A percentile compares a stretch with the other conserved stretches of the same genome.
Evolutionary conservation across 345 rosid genomes (phyloP).

Genomic region (Lumnitzera littorea): DNA sequence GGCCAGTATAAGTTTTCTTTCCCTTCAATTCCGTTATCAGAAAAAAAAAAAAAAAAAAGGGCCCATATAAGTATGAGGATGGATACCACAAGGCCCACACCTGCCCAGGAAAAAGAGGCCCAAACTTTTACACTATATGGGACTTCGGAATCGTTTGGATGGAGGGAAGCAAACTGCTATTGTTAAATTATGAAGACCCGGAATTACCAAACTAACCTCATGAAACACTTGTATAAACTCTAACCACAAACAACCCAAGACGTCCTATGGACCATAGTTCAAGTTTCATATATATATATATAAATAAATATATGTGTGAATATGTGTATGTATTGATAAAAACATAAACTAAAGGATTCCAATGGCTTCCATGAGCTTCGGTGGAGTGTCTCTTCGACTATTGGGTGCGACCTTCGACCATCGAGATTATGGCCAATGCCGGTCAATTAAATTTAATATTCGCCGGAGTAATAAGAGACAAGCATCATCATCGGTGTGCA

Average conservation of each 20-base stretch:
- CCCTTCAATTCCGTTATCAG: too few relatives aligned
- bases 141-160: too few relatives aligned
- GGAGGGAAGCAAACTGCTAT: too few relatives aligned
- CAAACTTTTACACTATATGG: too few relatives aligned
- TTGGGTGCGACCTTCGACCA: neutral
- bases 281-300: neutral
- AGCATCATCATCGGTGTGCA: conserved; percentile 1
- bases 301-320: too few relatives aligned
- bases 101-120: too few relatives aligned
- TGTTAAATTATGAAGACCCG: too few relatives aligned
- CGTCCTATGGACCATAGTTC: neutral
- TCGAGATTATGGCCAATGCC: neutral
- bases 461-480: neutral
- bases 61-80: too few relatives aligned
- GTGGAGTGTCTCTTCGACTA: neutral
- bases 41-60: too few relatives aligned
- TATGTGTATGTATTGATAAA: neutral
- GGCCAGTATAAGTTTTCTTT: too few relatives aligned
- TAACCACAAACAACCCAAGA: neutral
- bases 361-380: conserved; percentile 9
- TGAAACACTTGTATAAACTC: neutral
- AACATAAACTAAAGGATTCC: neutral
- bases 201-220: too few relatives aligned
- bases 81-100: too few relatives aligned
- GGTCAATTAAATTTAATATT: neutral